Evolutionary conservation across 805 yeast genomes (phyloP), one percentile per base, ranked within the genome.

Genomic region (Brettanomyces nanus): DNA sequence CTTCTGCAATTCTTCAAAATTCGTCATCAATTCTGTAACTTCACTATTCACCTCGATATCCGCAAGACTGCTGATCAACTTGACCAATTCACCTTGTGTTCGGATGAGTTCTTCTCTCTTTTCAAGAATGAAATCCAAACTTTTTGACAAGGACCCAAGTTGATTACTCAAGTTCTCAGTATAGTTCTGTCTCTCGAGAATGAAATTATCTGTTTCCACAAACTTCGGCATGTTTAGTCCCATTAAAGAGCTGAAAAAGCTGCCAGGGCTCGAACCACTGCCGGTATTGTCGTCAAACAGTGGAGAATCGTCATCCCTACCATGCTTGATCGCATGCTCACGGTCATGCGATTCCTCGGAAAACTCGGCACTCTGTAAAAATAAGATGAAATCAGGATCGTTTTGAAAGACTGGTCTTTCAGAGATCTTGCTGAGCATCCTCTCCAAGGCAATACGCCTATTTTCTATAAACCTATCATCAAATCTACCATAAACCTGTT

Each of bases 401-500:
- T 64, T 66, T 45, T 78, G 79, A 33, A 92, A 63, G 1, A 52
- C 52, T 0, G 74, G 65, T 43, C 73, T 76, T 26, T 59, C 59
- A 5, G 84, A 65, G n/a, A 85, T 80, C 52, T 82, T 83, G 27
- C 58, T 62, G 42, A 92, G 68, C 98, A 92, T 92, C 48, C 70
- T 77, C 54, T 90, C 96, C 53, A 92, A 67, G 4, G 90, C 85
- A 19, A 80, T 65, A 40, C 97, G 68, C 58, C 97, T 73, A 45
- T 77, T 77, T 58, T 92, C 97, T 36, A 92, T 77, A 49, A 92
- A 89, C 49, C 80, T 87, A 47, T 85, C 85, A 49, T 86, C 86
- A 60, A 92, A 87, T 44, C 96, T 71, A 4, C 97, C 97, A 39
- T 89, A 80, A 6, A 83, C 82, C 45, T 94, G 95, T 58, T 92